phyloP scores from a whole-genome alignment of 2,329 filamentous ascomycete genomes.

The Teratosphaeria pseudoeucalypti region DNA sequence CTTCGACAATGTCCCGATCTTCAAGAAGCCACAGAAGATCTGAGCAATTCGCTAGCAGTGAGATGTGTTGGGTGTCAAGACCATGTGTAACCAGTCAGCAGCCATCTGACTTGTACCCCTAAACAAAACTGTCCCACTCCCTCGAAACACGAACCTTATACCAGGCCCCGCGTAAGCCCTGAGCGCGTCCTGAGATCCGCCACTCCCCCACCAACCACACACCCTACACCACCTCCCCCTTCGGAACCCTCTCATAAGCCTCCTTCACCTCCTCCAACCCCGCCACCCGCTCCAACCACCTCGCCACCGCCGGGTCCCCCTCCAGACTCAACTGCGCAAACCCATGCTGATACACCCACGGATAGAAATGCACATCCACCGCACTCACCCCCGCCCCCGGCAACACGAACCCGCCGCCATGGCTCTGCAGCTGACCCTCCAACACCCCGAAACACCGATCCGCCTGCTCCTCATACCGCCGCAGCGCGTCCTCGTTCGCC shows the following conservation, averaged over 20 bases:
- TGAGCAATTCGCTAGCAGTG: constrained; percentile 2
- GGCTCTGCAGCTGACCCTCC: constrained; percentile 32
- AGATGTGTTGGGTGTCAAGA: background rate
- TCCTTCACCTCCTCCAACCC: constrained; percentile 30
- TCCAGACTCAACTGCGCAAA: constrained; percentile 32
- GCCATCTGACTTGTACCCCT: background rate
- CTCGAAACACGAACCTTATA: background rate
- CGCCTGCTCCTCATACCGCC: constrained; percentile 30
- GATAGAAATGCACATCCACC: constrained; percentile 34
- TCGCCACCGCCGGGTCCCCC: constrained; percentile 29
- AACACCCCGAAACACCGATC: constrained; percentile 34
- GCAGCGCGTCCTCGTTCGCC: constrained; percentile 34
- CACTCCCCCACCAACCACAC: background rate
- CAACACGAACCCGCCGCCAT: constrained; percentile 28
- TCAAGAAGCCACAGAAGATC: constrained; percentile 22
- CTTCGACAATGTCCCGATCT: constrained; percentile 35
- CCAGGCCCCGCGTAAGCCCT: too few species aligned
- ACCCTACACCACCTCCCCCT: constrained; percentile 12
- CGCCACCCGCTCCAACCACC: constrained; percentile 30
- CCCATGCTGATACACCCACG: constrained; percentile 30
- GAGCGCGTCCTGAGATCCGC: too few species aligned
- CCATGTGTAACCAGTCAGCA: background rate
- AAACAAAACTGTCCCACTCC: background rate
- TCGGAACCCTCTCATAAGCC: constrained; percentile 29
- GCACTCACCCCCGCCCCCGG: constrained; percentile 25